Base-by-base conservation (phyloP, 2,329 filamentous ascomycete genomes). In the Verticillium isaacii region DNA sequence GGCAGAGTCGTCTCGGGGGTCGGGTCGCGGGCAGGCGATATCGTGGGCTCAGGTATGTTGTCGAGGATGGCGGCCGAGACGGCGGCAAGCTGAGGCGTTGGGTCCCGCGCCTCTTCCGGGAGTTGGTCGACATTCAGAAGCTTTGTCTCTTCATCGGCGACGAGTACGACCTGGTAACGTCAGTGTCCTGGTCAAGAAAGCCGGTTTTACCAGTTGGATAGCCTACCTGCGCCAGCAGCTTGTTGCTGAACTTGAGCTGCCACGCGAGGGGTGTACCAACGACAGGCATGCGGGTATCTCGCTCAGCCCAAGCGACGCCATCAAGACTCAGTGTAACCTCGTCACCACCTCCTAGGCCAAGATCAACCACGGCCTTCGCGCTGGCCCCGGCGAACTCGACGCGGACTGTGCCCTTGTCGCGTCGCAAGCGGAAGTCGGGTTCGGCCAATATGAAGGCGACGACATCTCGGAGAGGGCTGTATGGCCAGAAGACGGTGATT, bases 401-500 rank as follows among this genome's bases (percentile, higher is more conserved):
- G 61, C 93, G 89, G 25, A 97, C 86, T 75, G 97, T 92, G 14
- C 94, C 94, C 66, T 85, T 89, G 50, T 83, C 81, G 65, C 87
- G 86, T 61, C 94, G 90, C 58, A 94, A 81, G 57, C 91, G 89
- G 70, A 93, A 90, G 73, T 97, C 92, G 56, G 88, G 87, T 69
- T 97, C 93, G 56, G 91, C 91, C 37, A 98, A 84, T 23, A 96
- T 84, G 58, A 97, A 88, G 32, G 92, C 89, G 67, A 93, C 84
- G 45, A 87, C 87, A 60, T 84, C 85, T 34, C 85, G 89, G 32
- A 92, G 86, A 25, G 89, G 90, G 66, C 91, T 97, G 75, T 92
- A 97, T 0, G 94, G 94, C 93, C 94, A 98, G 62, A 92, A 88
- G 39, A 98, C 86, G 9, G 92, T 94, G 25, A 97, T 86, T 17